Evolutionary conservation across 768 basidiomycete genomes (phyloP), one percentile per base, ranked within the genome.

Genomic region (Cystofilobasidium bisporidii): DNA sequence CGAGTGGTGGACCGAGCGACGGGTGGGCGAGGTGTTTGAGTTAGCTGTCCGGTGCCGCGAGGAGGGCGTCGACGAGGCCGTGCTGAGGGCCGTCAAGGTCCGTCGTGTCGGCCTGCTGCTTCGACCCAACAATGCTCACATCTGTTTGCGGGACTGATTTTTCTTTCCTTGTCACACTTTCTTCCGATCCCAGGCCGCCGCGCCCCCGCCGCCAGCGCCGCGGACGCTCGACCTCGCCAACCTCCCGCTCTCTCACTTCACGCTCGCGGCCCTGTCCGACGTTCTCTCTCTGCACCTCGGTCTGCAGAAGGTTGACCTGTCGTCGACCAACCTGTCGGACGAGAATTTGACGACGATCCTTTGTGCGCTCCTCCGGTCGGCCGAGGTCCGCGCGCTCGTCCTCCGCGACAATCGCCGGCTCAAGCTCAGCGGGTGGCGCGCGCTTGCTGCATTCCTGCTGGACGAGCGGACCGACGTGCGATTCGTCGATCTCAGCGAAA

Each of bases 401-500:
- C 80, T 98, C 28, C 87, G 91, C 24, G 89, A 89, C 10, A 97
- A 97, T 75, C 81, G 86, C 73, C 85, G 86, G 47, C 80, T 99
- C 62, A 90, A 89, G 73, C 75, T 82, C 0, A 77, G 82, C 10
- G 89, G 88, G 0, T 94, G 90, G 80, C 83, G 85, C 64, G 77
- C 91, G 0, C 78, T 96, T 20, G 89, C 88, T 15, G 84, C 87
- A 12, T 97, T 89, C 76, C 77, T 89, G 5, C 77, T 81, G n/a
- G 86, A 87, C 81, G 89, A 87, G 56, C 63, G 76, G 70, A 84
- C 83, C 71, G 82, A 77, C 62, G 78, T 97, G 12, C 86, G 88
- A 69, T 96, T 91, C 77, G 82, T 97, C 40, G 93, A 99, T 75
- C 77, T 99, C 30, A 92, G 91, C 3, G 88, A 90, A 68, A 96